A percentile compares a stretch with the other conserved stretches of the same genome.
Conservation (phyloP, 495 filamentous ascomycete species). For the Aspergillus steynii region DNA sequence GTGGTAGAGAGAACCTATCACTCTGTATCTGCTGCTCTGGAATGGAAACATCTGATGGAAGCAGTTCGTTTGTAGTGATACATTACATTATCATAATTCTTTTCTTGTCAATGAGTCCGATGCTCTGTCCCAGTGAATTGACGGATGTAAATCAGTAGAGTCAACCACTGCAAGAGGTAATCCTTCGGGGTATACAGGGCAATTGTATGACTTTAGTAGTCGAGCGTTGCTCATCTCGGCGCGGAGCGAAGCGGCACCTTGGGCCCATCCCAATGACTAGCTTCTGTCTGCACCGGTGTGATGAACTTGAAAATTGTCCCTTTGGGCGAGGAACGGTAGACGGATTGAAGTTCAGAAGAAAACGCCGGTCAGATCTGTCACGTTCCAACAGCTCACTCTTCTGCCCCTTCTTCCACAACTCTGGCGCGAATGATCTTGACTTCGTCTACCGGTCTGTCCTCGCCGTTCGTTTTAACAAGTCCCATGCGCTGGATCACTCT, state of each 20-base stretch:
- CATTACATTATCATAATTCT: conserved; percentile 35
- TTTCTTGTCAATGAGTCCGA: conserved; percentile 10
- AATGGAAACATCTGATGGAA: conserved; percentile 71
- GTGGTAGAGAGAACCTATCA: conserved; percentile 70
- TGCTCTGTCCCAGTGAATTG: background rate
- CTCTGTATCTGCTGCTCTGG: conserved; percentile 96
- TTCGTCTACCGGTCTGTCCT: conserved; percentile 80
- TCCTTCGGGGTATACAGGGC: background rate
- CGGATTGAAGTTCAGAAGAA: background rate
- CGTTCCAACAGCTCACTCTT: conserved; percentile 31
- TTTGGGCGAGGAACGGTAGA: background rate
- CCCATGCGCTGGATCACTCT: conserved; percentile 85
- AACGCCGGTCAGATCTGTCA: background rate
- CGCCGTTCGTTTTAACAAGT: conserved; percentile 76
- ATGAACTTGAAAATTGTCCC: background rate
- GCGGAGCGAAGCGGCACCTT: conserved; percentile 1
- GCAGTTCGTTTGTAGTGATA: conserved; percentile 73
- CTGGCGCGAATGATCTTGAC: conserved; percentile 76
- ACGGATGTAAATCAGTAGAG: conserved; percentile 1
- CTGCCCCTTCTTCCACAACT: conserved; percentile 58
- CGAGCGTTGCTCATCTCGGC: background rate
- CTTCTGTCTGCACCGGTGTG: background rate
- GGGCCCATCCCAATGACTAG: background rate
- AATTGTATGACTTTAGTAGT: background rate
- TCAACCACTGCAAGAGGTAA: background rate